A percentile compares a stretch with the other conserved stretches of the same genome.
Evolutionary conservation across 129 eudicot genomes (phyloP).

Genomic region (Rutidosis leptorrhynchoides): DNA sequence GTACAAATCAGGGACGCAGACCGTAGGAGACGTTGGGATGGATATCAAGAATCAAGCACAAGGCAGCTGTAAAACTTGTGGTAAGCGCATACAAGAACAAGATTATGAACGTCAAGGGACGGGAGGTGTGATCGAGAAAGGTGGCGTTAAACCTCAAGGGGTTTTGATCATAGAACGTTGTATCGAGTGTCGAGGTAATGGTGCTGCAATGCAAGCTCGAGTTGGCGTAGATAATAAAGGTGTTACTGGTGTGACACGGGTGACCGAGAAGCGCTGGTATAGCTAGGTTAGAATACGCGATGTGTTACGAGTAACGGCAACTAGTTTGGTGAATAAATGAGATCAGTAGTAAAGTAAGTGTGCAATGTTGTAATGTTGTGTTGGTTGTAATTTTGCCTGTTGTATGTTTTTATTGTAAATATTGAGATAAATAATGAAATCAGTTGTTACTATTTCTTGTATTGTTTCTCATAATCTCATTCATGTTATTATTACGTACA

Average conservation of each 20-base stretch:
- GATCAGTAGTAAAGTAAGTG: not conserved
- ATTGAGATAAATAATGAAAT: not conserved
- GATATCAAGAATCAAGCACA: not conserved
- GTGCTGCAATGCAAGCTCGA: not conserved
- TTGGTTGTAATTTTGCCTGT: not conserved
- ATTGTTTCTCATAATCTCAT: not conserved
- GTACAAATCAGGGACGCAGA: not conserved
- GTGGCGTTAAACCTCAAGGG: not conserved
- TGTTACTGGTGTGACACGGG: not conserved
- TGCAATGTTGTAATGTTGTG: slow-evolving; percentile 10
- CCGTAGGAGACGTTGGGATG: not conserved
- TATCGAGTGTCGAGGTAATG: not conserved
- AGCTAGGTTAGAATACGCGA: not conserved
- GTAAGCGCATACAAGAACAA: not conserved
- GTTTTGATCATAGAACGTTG: not conserved
- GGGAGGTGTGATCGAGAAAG: not conserved
- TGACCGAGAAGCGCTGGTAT: not conserved
- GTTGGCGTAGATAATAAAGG: not conserved
- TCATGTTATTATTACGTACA: not conserved
- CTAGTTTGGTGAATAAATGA: not conserved
- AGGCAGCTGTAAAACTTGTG: not conserved
- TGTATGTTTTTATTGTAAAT: not conserved
- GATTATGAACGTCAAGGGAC: not conserved
- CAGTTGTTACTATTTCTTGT: not conserved
- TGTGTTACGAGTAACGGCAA: not conserved